These are phyloP conservation scores for Hericium erinaceus DNA, from an alignment of 768 basidiomycete species.

Conservation along the genomic window DNA sequence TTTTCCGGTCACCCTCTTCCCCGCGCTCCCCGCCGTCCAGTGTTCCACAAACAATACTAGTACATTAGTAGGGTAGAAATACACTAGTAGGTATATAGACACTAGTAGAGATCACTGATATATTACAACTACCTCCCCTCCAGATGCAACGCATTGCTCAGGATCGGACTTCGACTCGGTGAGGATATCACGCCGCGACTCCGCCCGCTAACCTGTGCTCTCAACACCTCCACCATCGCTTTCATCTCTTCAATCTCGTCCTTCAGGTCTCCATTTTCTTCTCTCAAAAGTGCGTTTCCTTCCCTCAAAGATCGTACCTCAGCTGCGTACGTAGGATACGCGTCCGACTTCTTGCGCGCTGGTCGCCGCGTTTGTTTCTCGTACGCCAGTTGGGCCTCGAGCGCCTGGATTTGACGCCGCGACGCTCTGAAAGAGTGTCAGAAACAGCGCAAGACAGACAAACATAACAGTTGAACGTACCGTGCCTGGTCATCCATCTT, in stretches of 20 bases:
- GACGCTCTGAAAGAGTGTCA: constrained; percentile 30
- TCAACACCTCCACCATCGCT: constrained; percentile 62
- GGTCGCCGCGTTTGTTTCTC: constrained; percentile 26
- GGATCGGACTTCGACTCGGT: constrained; percentile 32
- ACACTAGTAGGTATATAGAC: neutral
- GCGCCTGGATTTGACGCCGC: constrained; percentile 50
- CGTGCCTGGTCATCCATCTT: constrained; percentile 50
- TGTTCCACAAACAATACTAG: too few relatives aligned
- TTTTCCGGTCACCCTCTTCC: neutral
- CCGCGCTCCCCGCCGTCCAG: neutral
- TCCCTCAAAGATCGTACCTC: constrained; percentile 33
- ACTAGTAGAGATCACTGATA: neutral
- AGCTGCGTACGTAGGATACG: constrained; percentile 2
- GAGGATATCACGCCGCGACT: constrained; percentile 34
- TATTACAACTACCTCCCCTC: neutral
- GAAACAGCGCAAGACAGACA: neutral
- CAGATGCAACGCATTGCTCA: constrained; percentile 4
- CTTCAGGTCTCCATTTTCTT: constrained; percentile 46
- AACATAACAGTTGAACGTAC: constrained; percentile 27
- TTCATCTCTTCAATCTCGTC: constrained; percentile 58
- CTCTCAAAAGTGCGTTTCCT: constrained; percentile 43
- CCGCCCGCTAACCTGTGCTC: constrained; percentile 40
- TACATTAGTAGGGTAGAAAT: too few relatives aligned
- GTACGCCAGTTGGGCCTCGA: constrained; percentile 48
- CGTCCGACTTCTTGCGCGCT: neutral